Evolutionary conservation across 495 filamentous ascomycete genomes (phyloP), one percentile per base, ranked within the genome.

Genomic region (Penicillium arizonense): DNA sequence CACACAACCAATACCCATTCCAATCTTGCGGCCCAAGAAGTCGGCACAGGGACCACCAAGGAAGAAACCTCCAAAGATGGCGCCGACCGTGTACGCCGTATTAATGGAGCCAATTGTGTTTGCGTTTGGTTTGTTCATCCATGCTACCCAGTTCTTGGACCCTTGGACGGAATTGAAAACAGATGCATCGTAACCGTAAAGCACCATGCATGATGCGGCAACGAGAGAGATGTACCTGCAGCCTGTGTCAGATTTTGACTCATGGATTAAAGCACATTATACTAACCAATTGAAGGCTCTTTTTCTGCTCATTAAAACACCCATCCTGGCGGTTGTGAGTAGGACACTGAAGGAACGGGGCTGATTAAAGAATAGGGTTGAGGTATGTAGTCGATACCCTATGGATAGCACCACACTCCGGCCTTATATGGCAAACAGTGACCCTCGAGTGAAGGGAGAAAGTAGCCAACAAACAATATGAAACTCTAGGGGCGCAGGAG

Each of bases 111-210:
- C 83, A 46, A 84, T 79, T 28, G 74, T 62, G 30, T 79, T 71
- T 2, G 73, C 50, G 44, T 74, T 75, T 4, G 78, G 75, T 23
- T 82, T 48, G 50, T 81, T 71, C 64, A 87, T 85, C 62, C 73
- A 85, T 13, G 72, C 74, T 6, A 78, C 64, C 83, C 83, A 86
- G 56, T 84, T 79, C 7, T 74, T 62, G 7, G 78, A 82, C 23
- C 77, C 79, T 57, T 83, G 82, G 16, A 85, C 78, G 20, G 82
- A 81, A 62, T 86, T 86, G 72, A 77, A 87, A 9, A 86, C 82
- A 1, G 82, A 84, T 23, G 82, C 82, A 75, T 87, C 83, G 53
- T 84, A 87, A 10, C 84, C 83, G 58, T 84, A 87, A 13, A 87
- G 69, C 13, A 85, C 81, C 84, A 87, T 87, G 61, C 82, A 85